These are phyloP conservation scores for Deinandra increscens DNA, from an alignment of 129 eudicot species.

Conservation along the genomic window DNA sequence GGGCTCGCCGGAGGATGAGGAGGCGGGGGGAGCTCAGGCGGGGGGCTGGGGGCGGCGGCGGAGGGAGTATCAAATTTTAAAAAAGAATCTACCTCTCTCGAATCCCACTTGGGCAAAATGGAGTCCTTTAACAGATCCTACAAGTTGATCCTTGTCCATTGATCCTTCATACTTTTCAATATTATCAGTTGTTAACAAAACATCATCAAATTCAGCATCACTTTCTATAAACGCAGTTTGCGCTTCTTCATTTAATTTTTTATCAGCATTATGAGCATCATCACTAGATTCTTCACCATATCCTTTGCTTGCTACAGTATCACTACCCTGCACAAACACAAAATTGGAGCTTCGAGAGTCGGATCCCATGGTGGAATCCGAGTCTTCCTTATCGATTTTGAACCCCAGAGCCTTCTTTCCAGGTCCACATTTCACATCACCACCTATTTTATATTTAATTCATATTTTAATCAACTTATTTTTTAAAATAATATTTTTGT, in stretches of 20 bases:
- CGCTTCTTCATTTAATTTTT: slow-evolving; percentile 19
- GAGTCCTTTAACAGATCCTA: slow-evolving; percentile 46
- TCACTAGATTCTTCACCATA: slow-evolving; percentile 56
- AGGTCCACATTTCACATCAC: slow-evolving; percentile 30
- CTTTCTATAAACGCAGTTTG: neutral
- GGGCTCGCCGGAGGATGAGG: too few species aligned
- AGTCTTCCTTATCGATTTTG: slow-evolving; percentile 60
- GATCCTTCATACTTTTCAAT: slow-evolving; percentile 34
- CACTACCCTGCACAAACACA: slow-evolving; percentile 62
- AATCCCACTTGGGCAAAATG: slow-evolving; percentile 59
- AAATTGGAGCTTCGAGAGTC: slow-evolving; percentile 65
- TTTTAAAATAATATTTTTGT: too few species aligned
- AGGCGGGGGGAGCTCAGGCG: too few species aligned
- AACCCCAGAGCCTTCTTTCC: slow-evolving; percentile 72
- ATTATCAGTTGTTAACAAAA: slow-evolving; percentile 39
- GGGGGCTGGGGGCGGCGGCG: too few species aligned
- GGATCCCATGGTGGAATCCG: slow-evolving; percentile 72
- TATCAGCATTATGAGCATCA: slow-evolving; percentile 41
- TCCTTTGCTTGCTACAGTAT: slow-evolving; percentile 48
- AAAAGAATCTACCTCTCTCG: slow-evolving; percentile 52
- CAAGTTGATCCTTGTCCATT: slow-evolving; percentile 38
- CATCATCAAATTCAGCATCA: slow-evolving; percentile 36
- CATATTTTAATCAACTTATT: too few species aligned
- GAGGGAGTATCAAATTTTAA: too few species aligned
- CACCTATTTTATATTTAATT: too few species aligned